These are phyloP conservation scores for Tirmania nivea DNA, from an alignment of 495 filamentous ascomycete genomes.

Conservation along the genomic window DNA sequence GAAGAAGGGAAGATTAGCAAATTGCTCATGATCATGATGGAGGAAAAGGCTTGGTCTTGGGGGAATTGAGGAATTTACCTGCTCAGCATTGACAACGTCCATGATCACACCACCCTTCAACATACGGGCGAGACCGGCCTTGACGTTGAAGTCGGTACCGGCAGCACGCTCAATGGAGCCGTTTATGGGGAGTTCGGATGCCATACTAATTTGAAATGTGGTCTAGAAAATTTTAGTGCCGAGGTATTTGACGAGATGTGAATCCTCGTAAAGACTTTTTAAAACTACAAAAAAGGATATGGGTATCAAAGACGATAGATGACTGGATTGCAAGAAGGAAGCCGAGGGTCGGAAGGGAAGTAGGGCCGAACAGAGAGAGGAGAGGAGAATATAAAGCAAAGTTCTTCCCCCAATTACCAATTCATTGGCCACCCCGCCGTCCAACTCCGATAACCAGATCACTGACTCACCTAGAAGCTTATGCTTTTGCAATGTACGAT, in stretches of 20 bases:
- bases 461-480: no score
- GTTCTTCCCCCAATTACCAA: no score
- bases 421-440: no score
- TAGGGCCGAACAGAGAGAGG: not conserved
- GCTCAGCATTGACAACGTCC: slow-evolving; percentile 88
- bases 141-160: slow-evolving; percentile 43
- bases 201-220: not conserved
- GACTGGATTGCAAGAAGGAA: no score
- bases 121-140: slow-evolving; percentile 90
- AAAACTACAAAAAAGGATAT: no score
- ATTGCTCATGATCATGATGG: not conserved
- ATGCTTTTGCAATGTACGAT: no score
- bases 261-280: no score
- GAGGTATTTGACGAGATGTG: no score
- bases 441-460: no score
- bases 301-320: no score
- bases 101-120: slow-evolving; percentile 97
- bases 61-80: slow-evolving; percentile 29
- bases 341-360: no score
- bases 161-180: slow-evolving; percentile 18
- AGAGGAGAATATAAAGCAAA: not conserved
- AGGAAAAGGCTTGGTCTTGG: not conserved
- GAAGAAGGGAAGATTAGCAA: not conserved
- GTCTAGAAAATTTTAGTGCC: no score
- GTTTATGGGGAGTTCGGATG: slow-evolving; percentile 14